Evolutionary conservation across 371 early-diverging fungal species (phyloP).

Genomic region (Phascolomyces articulosus): DNA sequence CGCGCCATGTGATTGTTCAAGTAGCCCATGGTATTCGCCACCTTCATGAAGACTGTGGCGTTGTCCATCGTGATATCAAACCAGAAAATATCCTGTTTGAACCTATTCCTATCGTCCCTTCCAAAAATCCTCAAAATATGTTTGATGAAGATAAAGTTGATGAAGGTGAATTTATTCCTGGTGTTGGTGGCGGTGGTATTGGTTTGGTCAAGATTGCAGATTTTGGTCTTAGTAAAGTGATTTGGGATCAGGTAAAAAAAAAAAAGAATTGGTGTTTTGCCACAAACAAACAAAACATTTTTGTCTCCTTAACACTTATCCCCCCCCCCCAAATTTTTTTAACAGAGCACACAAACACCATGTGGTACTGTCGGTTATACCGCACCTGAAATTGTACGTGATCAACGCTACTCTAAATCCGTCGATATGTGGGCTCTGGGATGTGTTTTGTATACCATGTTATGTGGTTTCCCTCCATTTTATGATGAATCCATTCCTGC

Average conservation of each 20-base stretch:
- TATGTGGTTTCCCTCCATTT: conserved; percentile 83
- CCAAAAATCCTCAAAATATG: conserved; percentile 9
- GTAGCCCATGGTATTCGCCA: conserved; percentile 89
- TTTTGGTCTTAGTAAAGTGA: conserved; percentile 74
- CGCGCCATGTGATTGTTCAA: conserved; percentile 86
- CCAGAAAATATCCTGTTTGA: conserved; percentile 85
- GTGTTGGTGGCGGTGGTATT: conserved; percentile 71
- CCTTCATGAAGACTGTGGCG: conserved; percentile 86
- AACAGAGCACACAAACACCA: conserved; percentile 75
- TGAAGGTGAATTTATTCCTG: conserved; percentile 59
- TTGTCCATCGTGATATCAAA: conserved; percentile 93
- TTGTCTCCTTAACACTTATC: no score
- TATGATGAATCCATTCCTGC: conserved; percentile 68
- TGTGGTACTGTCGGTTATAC: conserved; percentile 84
- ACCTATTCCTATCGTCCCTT: conserved; percentile 53
- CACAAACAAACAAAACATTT: not conserved
- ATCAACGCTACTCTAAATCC: conserved; percentile 67
- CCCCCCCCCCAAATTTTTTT: no score
- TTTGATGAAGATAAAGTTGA: conserved; percentile 49
- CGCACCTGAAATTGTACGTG: conserved; percentile 77
- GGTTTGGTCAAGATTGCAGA: conserved; percentile 73
- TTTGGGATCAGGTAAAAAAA: conserved; percentile 36
- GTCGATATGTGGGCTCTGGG: conserved; percentile 89
- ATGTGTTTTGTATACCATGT: conserved; percentile 78
- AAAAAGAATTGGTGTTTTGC: not conserved